Percentiles rank a stretch among this genome's conserved stretches.
Evolutionary conservation across 129 eudicot species (phyloP).

Genomic region (Flaveria trinervia): DNA sequence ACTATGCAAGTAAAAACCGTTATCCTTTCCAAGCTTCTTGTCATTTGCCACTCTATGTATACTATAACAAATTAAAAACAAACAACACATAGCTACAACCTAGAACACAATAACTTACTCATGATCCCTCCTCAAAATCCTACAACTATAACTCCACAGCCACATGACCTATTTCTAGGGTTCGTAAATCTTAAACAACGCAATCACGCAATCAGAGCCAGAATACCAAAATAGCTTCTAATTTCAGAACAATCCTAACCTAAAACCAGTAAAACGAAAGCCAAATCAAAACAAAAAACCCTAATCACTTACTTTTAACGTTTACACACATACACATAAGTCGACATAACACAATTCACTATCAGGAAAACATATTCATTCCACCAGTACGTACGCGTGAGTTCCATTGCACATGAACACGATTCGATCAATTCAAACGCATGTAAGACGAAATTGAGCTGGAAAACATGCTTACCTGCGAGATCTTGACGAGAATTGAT

Average conservation of each 20-base stretch:
- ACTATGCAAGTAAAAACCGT: not conserved
- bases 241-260: conserved; percentile 1
- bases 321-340: not conserved
- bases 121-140: conserved; percentile 31
- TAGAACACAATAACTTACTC: conserved; percentile 3
- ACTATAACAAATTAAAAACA: not conserved
- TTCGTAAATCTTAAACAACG: not conserved
- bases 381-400: not conserved
- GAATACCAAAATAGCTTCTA: not conserved
- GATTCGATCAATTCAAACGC: not conserved
- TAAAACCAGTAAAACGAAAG: not conserved
- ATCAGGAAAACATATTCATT: not conserved
- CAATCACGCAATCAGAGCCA: not conserved
- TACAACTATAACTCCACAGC: conserved; percentile 26
- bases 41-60: conserved; percentile 5
- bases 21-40: conserved; percentile 18
- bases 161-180: conserved; percentile 2
- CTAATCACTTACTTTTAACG: not conserved
- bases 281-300: not conserved
- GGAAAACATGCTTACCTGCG: conserved; percentile 11
- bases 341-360: conserved; percentile 4
- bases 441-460: not conserved
- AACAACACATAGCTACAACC: not conserved
- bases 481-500: conserved; percentile 28
- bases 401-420: conserved; percentile 22